Base-by-base conservation (phyloP, 139 green algal genomes). In the Chlamydomonas incerta region DNA sequence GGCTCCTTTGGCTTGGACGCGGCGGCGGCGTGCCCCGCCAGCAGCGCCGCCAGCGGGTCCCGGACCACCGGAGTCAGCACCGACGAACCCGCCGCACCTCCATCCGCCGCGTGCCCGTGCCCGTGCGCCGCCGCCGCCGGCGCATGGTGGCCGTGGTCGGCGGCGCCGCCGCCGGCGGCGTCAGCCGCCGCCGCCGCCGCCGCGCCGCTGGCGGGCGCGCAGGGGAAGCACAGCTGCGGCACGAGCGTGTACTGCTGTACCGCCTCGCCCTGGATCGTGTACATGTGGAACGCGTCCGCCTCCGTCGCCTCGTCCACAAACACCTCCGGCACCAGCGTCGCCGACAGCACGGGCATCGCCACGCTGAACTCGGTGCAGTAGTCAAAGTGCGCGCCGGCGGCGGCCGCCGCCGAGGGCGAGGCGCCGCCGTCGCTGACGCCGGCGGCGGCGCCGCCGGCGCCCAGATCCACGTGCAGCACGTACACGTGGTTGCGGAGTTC, bases 181-280 rank as follows among this genome's bases (percentile, higher is more conserved):
- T 34, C 70, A 21, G 74, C 74, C 33, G 47, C 47, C 29, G 70
- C 55, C 41, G 60, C 24, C 47, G 74, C 47, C 31, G 74, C 41
- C 37, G 33, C 33, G 74, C 63, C 46, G 46, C 9, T 15, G 37
- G 26, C 41, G 41, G 41, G 41, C 41, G 41, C 41, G 41, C 41
- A 26, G 2, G 92, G 88, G 21, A 82, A 74, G 92, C 95, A 98
- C 31, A 90, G 57, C 23, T 74, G 81, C 0, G 91, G 82, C 46
- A 93, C 89, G 20, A 99, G 87, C 18, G 79, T 89, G 88, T 99
- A 99, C 87, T 96, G 93, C 91, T 99, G 96, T 0, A 99, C 93
- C 0, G 90, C 94, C 28, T 96, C 90, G 15, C 94, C 93, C 90
- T 99, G 96, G 23, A 90, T 79, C 29, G 72, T 85, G 65, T 76